These are phyloP conservation scores for Dipteronia dyeriana DNA, from an alignment of 345 rosid genomes.

Conservation along the genomic window DNA sequence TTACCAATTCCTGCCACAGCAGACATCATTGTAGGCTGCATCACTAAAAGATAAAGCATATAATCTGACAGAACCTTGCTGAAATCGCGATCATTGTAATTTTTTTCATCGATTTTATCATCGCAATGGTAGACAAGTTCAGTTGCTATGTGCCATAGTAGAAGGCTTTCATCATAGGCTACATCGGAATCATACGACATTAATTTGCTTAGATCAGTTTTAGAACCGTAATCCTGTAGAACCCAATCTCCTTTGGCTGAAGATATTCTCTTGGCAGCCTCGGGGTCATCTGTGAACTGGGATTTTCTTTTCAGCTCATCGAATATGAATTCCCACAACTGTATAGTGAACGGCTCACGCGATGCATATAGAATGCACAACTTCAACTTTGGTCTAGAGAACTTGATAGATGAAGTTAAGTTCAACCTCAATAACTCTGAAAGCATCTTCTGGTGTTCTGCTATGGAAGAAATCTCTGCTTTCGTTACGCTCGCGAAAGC, in stretches of 20 bases:
- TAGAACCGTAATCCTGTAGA: constrained; percentile 24
- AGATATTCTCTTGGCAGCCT: constrained; percentile 34
- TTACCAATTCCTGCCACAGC: constrained; percentile 53
- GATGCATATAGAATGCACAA: constrained; percentile 34
- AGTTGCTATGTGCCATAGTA: constrained; percentile 65
- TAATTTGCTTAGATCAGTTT: constrained; percentile 13
- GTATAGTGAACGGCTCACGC: not conserved
- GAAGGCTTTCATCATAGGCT: constrained; percentile 46
- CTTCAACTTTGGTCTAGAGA: constrained; percentile 51
- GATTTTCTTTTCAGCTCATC: not conserved
- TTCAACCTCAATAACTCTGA: constrained; percentile 1
- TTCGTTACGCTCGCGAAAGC: constrained; percentile 49
- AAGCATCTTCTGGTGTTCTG: constrained; percentile 36
- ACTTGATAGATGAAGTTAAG: constrained; percentile 11
- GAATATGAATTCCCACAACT: not conserved
- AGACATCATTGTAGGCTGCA: constrained; percentile 53
- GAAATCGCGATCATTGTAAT: constrained; percentile 16
- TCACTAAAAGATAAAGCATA: constrained; percentile 55
- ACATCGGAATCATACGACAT: constrained; percentile 39
- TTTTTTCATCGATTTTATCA: not conserved
- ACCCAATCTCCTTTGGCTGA: constrained; percentile 62
- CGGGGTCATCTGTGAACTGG: not conserved
- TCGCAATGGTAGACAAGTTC: constrained; percentile 42
- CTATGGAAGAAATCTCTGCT: constrained; percentile 47
- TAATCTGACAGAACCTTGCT: constrained; percentile 60